These are phyloP conservation scores for Scheffersomyces cryptocercus DNA, from an alignment of 1,139 yeast genomes.

Conservation along the genomic window DNA sequence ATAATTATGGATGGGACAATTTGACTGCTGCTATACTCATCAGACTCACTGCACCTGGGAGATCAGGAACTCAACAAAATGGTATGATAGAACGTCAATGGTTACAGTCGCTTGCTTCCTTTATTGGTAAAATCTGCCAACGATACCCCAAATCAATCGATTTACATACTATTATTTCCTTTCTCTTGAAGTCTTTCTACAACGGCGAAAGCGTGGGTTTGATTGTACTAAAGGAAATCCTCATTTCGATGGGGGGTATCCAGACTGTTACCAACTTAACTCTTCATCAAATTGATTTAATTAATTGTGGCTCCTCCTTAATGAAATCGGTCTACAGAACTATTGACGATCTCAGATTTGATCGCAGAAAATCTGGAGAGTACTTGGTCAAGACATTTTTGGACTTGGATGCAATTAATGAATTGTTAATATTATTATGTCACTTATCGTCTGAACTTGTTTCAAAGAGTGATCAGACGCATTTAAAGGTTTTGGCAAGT, in stretches of 20 bases:
- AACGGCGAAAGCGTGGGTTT: conserved; percentile 63
- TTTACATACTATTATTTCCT: conserved; percentile 57
- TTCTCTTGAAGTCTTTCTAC: conserved; percentile 66
- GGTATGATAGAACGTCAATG: conserved; percentile 84
- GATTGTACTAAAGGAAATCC: conserved; percentile 66
- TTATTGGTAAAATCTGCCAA: conserved; percentile 64
- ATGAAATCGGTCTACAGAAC: conserved; percentile 58
- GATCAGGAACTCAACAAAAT: conserved; percentile 70
- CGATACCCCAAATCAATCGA: conserved; percentile 52
- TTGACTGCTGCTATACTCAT: conserved; percentile 72
- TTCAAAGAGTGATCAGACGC: conserved; percentile 37
- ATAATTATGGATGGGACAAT: conserved; percentile 83
- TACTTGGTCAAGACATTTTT: conserved; percentile 52
- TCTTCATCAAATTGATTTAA: conserved; percentile 60
- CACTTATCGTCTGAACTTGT: conserved; percentile 45
- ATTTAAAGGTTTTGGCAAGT: conserved; percentile 71
- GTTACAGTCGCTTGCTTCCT: conserved; percentile 74
- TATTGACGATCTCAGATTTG: conserved; percentile 61
- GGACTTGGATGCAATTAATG: conserved; percentile 52
- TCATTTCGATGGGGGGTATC: conserved; percentile 81
- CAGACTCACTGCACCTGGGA: conserved; percentile 65
- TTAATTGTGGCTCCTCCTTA: conserved; percentile 66
- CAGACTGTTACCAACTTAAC: conserved; percentile 68
- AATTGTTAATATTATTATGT: conserved; percentile 64
- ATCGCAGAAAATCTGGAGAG: conserved; percentile 49